Base-by-base conservation (phyloP, 148 eudicot species). In the Pouteria glomerata region DNA sequence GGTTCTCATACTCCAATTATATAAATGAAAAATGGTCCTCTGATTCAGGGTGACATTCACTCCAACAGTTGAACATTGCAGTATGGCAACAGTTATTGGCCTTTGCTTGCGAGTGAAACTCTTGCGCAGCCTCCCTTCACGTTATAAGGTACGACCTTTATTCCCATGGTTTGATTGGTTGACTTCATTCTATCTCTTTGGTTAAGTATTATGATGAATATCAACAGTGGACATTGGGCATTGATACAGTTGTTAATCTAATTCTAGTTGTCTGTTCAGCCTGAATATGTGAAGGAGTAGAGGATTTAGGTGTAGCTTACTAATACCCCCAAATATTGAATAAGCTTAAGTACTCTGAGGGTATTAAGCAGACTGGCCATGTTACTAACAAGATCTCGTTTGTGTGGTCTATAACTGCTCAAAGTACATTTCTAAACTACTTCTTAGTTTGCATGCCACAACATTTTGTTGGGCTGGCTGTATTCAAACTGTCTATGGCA, bases 1-100 rank as follows among this genome's bases (percentile, higher is more conserved):
- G 57, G 57, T 14, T 27, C 68, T 48, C 34, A 39, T 34, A 77
- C n/a, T 52, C 29, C 44, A 18, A 16, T 62, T 23, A 63, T 2
- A 56, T 57, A 47, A 31, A 47, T 61, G 35, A n/a, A 68, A 53
- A 26, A n/a, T 29, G 50, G 16, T 71, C 34, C 60, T 57, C 27
- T 72, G 41, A 12, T 66, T 72, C 87, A 91, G 97, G 83, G 92
- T 91, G 41, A 89, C 98, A 48, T 95, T 91, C 72, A 95, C 96
- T 64, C 98, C 97, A 24, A 95, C 98, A 33, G 97, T 95, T 73
- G 98, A 91, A 75, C 98, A 95, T 80, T 95, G 98, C 81, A 91
- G 96, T 83, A 86, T 95, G 97, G 98, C 96, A 56, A 85, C 97
- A 35, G 84, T 91, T 41, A 95, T 94, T 75, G 98, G 98, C 47